These are phyloP conservation scores for Malus hybrid DNA, from an alignment of 331 rosid genomes.

Conservation along the genomic window DNA sequence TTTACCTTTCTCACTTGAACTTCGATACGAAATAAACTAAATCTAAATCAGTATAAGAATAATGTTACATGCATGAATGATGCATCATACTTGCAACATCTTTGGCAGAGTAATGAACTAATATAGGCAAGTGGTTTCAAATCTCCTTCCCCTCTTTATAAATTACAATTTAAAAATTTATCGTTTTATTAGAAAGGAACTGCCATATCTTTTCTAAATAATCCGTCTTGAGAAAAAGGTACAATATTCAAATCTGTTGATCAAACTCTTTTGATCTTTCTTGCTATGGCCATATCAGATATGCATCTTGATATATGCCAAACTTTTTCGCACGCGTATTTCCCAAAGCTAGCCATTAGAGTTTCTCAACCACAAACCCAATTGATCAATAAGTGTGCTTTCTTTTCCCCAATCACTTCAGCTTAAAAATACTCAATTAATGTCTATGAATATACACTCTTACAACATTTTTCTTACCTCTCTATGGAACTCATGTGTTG, in stretches of 20 bases:
- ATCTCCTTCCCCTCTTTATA: neutral
- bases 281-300: neutral
- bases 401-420: conserved; percentile 3
- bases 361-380: neutral
- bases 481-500: too few species aligned
- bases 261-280: neutral
- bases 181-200: neutral
- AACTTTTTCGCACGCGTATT: neutral
- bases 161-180: too few species aligned
- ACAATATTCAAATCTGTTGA: neutral
- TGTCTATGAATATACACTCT: too few species aligned
- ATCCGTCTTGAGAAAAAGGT: too few species aligned
- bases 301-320: neutral
- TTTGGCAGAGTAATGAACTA: too few species aligned
- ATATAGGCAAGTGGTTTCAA: neutral
- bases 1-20: neutral
- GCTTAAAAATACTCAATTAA: neutral
- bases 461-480: too few species aligned
- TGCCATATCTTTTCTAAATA: neutral
- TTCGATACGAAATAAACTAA: neutral
- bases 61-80: too few species aligned
- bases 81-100: too few species aligned
- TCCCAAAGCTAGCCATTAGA: neutral
- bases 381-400: neutral
- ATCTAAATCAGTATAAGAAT: too few species aligned